Conservation (phyloP, 495 filamentous ascomycete genomes). For the Penicillium pulvis region DNA sequence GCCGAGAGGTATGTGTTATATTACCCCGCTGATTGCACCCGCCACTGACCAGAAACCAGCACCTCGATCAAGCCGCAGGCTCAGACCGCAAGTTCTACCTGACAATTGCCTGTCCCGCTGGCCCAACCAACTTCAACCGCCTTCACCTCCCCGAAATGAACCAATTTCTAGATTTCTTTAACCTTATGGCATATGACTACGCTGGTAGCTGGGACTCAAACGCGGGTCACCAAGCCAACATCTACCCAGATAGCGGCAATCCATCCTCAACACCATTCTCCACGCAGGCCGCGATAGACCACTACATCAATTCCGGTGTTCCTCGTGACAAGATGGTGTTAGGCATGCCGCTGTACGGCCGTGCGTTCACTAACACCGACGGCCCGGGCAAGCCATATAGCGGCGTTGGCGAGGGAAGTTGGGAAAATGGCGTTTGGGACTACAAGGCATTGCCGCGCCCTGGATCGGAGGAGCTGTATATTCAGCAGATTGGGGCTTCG, state of each 20-base stretch:
- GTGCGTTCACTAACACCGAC: constrained; percentile 72
- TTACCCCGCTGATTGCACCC: not conserved
- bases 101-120: constrained; percentile 70
- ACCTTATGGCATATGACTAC: constrained; percentile 82
- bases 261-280: constrained; percentile 60
- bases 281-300: constrained; percentile 45
- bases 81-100: constrained; percentile 65
- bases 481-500: constrained; percentile 54
- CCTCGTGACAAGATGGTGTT: constrained; percentile 72
- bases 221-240: constrained; percentile 81
- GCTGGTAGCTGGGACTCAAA: constrained; percentile 72
- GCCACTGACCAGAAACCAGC: constrained; percentile 20
- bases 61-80: constrained; percentile 64
- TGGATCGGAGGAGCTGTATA: constrained; percentile 42
- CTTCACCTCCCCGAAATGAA: constrained; percentile 72
- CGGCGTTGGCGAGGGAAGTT: constrained; percentile 67
- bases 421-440: constrained; percentile 83
- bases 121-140: constrained; percentile 65
- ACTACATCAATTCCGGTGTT: constrained; percentile 68
- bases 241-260: constrained; percentile 58
- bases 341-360: constrained; percentile 88
- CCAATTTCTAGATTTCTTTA: constrained; percentile 76
- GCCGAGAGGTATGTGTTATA: constrained; percentile 50
- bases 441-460: constrained; percentile 64
- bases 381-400: constrained; percentile 71